phyloP scores from a whole-genome alignment of 257 asterid genomes.

The Nicotiana undulata region DNA sequence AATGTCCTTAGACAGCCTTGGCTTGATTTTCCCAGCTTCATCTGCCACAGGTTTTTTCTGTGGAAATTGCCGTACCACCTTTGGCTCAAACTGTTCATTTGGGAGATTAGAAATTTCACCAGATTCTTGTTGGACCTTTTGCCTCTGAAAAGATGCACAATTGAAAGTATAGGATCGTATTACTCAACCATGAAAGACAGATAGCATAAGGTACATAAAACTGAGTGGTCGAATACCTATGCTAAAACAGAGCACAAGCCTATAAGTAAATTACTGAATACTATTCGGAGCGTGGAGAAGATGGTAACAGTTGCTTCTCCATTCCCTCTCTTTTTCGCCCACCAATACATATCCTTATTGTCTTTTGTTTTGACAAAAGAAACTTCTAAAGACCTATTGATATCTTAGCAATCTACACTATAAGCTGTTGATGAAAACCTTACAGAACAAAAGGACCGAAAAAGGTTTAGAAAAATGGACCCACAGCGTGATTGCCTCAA shows the following conservation, averaged over 20 bases:
- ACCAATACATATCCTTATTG: neutral
- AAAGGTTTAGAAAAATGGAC: neutral
- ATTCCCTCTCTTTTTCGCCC: neutral
- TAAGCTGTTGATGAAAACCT: neutral
- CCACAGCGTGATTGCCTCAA: neutral
- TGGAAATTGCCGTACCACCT: constrained; percentile 48
- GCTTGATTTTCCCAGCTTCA: constrained; percentile 32
- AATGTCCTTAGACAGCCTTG: constrained; percentile 48
- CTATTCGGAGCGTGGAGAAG: neutral
- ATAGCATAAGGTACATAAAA: neutral
- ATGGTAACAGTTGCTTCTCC: neutral
- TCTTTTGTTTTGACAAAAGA: neutral
- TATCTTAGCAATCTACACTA: neutral
- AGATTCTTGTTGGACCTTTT: constrained; percentile 39
- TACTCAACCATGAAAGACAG: neutral
- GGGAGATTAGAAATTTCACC: constrained; percentile 10
- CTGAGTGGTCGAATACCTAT: neutral
- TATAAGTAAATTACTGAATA: neutral
- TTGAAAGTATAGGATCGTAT: neutral
- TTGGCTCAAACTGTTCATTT: constrained; percentile 29
- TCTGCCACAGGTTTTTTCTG: constrained; percentile 52
- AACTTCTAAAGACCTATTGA: neutral
- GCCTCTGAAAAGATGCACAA: constrained; percentile 43
- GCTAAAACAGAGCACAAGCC: neutral
- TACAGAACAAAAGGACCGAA: neutral